Evolutionary conservation across 2,329 filamentous ascomycete genomes (phyloP), one percentile per base, ranked within the genome.

Genomic region (Neopestalotiopsis sp.): DNA sequence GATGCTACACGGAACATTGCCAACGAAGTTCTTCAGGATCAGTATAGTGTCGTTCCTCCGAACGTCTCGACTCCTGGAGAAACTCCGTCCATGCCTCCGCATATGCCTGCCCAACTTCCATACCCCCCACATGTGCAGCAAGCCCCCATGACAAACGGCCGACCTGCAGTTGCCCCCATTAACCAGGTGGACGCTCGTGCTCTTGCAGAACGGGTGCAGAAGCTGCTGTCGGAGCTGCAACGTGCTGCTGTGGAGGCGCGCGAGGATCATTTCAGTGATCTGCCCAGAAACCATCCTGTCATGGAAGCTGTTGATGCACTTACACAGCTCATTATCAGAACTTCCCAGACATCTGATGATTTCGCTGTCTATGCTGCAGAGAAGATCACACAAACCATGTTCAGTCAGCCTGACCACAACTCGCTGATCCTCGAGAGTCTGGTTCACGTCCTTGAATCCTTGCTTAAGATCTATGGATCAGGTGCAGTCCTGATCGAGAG

Each of bases 11-110:
- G 89, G 69, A 87, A 87, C 6, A 81, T 91, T 68, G 86, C 89
- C 24, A 91, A 91, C 69, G 89, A 91, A 69, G 85, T 90, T 12
- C 81, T 92, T 4, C 88, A 89, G 72, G 90, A 92, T 49, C 86
- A 89, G 69, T 91, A 88, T 75, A 84, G 81, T 66, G 78, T 85
- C 14, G 81, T 91, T n/a, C 59, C 45, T 20, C 84, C 87, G 1
- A 88, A 81, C 69, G 78, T 91, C 6, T 84, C 88, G n/a, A 88
- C 88, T 0, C 86, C 88, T 2, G 83, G 87, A 5, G 89, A 91
- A 75, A 87, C 89, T 1, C 86, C 88, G 0, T 84, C 87, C 5
- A 83, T 89, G 56, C 59, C 59, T 53, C 85, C 85, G 62, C 86
- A 87, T 61, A 72, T 89, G 20, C 82, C 81, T 38, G 81, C 82